phyloP scores from a whole-genome alignment of 208 protist species.

The Trypanosoma lewisi region DNA sequence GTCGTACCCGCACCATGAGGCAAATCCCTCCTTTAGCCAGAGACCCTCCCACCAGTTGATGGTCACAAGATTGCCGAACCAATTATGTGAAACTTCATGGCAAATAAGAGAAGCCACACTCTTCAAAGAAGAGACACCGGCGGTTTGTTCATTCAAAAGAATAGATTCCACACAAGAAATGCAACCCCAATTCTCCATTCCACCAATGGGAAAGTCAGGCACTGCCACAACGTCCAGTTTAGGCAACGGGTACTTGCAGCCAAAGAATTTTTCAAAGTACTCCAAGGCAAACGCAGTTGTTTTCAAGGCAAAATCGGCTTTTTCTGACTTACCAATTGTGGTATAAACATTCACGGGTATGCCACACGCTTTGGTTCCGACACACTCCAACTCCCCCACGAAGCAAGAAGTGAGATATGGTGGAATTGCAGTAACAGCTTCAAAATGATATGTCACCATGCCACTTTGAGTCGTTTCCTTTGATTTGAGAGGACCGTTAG shows the following conservation, averaged over 20 bases:
- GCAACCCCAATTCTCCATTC: constrained; percentile 97
- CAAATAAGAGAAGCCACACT: constrained; percentile 86
- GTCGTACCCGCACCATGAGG: constrained; percentile 94
- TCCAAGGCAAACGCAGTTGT: constrained; percentile 69
- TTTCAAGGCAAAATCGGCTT: constrained; percentile 82
- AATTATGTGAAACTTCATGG: constrained; percentile 98
- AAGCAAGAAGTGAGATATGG: constrained; percentile 96
- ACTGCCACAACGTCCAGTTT: constrained; percentile 98
- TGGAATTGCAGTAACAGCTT: constrained; percentile 85
- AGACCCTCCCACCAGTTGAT: constrained; percentile 98
- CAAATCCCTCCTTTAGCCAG: constrained; percentile 99
- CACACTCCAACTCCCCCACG: constrained; percentile 91
- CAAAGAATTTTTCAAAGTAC: constrained; percentile 90
- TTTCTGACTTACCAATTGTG: constrained; percentile 59
- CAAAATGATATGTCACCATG: constrained; percentile 70
- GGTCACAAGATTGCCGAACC: constrained; percentile 99
- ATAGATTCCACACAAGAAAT: constrained; percentile 93
- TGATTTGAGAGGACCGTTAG: constrained; percentile 55
- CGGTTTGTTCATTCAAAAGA: constrained; percentile 72
- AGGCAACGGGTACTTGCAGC: constrained; percentile 90
- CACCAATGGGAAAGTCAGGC: constrained; percentile 95
- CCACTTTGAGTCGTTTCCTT: constrained; percentile 32
- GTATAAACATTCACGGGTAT: constrained; percentile 79
- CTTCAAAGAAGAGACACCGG: constrained; percentile 68
- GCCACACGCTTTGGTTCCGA: constrained; percentile 51